Conservation (phyloP, 2,329 filamentous ascomycete genomes). For the Phoma sp. region DNA sequence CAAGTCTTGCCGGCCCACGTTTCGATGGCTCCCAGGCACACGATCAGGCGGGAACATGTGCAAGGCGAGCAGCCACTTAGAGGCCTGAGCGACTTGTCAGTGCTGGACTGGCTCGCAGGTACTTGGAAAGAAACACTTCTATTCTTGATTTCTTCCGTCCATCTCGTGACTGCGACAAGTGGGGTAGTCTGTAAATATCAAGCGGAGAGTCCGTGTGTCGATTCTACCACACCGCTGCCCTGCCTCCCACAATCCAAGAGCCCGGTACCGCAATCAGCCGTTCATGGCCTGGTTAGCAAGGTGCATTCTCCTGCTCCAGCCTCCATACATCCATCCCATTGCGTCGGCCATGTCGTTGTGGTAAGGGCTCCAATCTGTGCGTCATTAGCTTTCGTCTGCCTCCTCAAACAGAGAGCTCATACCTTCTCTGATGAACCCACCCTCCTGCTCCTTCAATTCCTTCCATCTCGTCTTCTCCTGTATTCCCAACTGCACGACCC, state of each 20-base stretch:
- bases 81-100: constrained; percentile 8
- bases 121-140: background rate
- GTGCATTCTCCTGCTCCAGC: constrained; percentile 40
- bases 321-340: constrained; percentile 45
- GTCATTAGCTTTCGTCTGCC: constrained; percentile 1
- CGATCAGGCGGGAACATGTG: constrained; percentile 5
- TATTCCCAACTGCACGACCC: constrained; percentile 34
- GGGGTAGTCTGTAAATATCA: background rate
- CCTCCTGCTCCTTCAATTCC: constrained; percentile 37
- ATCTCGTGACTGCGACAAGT: background rate
- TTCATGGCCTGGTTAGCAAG: constrained; percentile 34
- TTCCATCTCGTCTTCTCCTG: constrained; percentile 38
- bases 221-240: background rate
- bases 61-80: background rate
- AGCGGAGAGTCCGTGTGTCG: too few species aligned
- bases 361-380: constrained; percentile 42
- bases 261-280: background rate
- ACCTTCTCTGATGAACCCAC: constrained; percentile 38
- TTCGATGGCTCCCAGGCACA: constrained; percentile 5
- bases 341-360: constrained; percentile 46
- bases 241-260: background rate
- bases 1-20: constrained; percentile 7
- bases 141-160: background rate
- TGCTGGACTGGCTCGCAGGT: background rate
- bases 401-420: background rate